phyloP scores from a whole-genome alignment of 176 grass and related monocot genomes.

The Cocos nucifera region DNA sequence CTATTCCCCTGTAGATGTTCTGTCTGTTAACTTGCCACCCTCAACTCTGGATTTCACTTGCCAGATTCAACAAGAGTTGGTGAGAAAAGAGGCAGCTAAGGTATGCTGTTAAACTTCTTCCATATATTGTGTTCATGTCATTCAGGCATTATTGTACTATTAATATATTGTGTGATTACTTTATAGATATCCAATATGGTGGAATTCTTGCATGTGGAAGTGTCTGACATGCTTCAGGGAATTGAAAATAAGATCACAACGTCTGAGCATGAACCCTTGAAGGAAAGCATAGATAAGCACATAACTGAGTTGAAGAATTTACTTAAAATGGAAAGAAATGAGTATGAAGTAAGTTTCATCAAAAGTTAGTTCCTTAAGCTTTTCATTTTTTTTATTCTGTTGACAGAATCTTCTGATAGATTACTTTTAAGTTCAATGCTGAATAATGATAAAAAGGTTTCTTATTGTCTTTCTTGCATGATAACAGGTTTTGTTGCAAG shows the following conservation, averaged over 20 bases:
- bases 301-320: constrained; percentile 58
- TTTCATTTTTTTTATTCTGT: neutral
- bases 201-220: constrained; percentile 57
- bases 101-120: constrained; percentile 40
- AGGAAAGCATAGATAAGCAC: constrained; percentile 40
- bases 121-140: neutral
- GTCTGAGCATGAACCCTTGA: constrained; percentile 37
- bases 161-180: constrained; percentile 4
- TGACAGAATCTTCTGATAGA: too few relatives aligned
- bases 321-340: constrained; percentile 62
- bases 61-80: constrained; percentile 48
- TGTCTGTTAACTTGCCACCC: constrained; percentile 71
- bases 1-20: constrained; percentile 63
- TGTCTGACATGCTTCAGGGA: constrained; percentile 40
- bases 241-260: constrained; percentile 42
- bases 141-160: too few relatives aligned
- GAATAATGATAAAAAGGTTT: too few relatives aligned
- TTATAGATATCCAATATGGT: constrained; percentile 49
- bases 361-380: constrained; percentile 3
- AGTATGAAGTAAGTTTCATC: constrained; percentile 55
- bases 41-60: constrained; percentile 52
- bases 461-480: constrained; percentile 3
- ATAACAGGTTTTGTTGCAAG: constrained; percentile 53
- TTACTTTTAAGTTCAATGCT: too few relatives aligned
- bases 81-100: constrained; percentile 58